Conservation (phyloP, 2,329 filamentous ascomycete species). For the Beauveria australis region DNA sequence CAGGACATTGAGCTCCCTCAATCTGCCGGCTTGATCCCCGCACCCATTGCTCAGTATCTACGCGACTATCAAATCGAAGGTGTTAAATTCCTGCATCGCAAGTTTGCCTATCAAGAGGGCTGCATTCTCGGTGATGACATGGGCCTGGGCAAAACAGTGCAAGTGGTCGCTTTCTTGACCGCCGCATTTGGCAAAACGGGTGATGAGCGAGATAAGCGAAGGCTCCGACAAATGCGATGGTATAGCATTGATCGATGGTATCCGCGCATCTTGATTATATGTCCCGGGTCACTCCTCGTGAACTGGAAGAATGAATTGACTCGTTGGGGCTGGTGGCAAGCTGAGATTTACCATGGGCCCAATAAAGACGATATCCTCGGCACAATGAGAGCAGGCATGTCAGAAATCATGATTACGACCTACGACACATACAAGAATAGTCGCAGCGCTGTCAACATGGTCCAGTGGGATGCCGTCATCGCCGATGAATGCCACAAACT, state of each 20-base stretch:
- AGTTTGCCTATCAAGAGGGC: constrained; percentile 86
- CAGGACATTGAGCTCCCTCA: constrained; percentile 66
- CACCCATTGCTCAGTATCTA: constrained; percentile 82
- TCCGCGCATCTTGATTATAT: constrained; percentile 68
- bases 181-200: constrained; percentile 91
- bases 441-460: constrained; percentile 64
- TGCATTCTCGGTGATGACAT: constrained; percentile 94
- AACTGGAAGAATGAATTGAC: constrained; percentile 87
- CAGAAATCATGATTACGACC: constrained; percentile 91
- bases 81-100: constrained; percentile 73
- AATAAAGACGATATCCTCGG: constrained; percentile 61
- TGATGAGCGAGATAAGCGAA: constrained; percentile 74
- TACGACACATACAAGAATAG: constrained; percentile 84
- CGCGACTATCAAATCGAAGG: constrained; percentile 87
- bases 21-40: constrained; percentile 76
- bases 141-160: constrained; percentile 94
- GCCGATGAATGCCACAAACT: constrained; percentile 90
- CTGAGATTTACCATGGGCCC: constrained; percentile 70
- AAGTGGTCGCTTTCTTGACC: constrained; percentile 86
- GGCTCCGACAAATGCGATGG: constrained; percentile 78
- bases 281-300: constrained; percentile 76
- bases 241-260: constrained; percentile 59
- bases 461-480: constrained; percentile 89
- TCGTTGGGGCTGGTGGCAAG: constrained; percentile 94
- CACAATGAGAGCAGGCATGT: constrained; percentile 63